Evolutionary conservation across 2,329 filamentous ascomycete species (phyloP), one percentile per base, ranked within the genome.

Genomic region (Cyanodermella asteris): DNA sequence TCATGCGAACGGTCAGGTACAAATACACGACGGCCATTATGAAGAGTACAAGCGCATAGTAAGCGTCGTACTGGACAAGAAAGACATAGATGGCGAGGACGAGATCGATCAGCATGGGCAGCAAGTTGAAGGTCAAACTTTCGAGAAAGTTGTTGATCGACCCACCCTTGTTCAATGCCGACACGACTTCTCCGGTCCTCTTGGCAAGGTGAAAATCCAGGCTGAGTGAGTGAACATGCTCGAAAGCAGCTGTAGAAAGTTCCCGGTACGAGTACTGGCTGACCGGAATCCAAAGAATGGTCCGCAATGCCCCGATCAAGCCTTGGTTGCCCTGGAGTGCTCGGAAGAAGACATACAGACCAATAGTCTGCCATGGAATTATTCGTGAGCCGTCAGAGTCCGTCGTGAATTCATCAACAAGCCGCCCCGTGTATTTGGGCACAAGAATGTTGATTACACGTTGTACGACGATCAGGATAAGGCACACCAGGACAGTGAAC

Each of bases 131-230:
- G 1, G 84, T 94, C 36, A 93, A 70, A 48, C 91, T 81, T 49
- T 94, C 87, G 28, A 97, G 62, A 45, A 97, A 97, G 5, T 75
- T 80, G 42, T 94, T 94, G 56, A 97, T 91, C 3, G 84, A 77
- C 31, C 74, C 82, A 22, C 87, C 87, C 47, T 97, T 97, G 53
- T 87, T 91, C 35, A 97, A 60, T 1, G 87, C 87, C 9, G 84
- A 94, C 10, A 94, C 56, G 7, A 97, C 81, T 49, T 97, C 87
- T 33, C 87, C 87, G 0, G 87, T 97, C 42, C 84, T 78, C 52
- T 97, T 97, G 26, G 80, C 81, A 3, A 94, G 64, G 44, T 97
- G 87, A 42, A 97, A 97, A 45, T 94, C 87, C 35, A 94, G 61
- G 46, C 82, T 93, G 17, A 97, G 67, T 25, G 74, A 73, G 48